Conservation (phyloP, 306 rosid genomes). For the Hippophae tibetana region DNA sequence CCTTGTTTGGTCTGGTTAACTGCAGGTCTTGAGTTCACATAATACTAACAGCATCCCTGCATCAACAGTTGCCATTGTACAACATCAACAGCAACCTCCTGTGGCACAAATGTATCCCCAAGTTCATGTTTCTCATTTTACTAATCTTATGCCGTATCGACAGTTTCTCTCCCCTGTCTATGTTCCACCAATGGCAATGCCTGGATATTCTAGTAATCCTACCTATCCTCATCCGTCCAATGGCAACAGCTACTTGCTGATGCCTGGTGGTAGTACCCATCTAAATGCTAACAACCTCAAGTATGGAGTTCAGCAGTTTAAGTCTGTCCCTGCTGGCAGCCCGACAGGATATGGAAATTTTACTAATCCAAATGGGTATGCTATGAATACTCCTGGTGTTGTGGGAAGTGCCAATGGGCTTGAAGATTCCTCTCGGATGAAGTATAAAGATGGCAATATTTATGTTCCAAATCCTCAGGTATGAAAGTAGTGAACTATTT, state of each 20-base stretch:
- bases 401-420: constrained; percentile 71
- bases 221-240: constrained; percentile 86
- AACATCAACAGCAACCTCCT: constrained; percentile 58
- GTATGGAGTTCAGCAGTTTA: constrained; percentile 90
- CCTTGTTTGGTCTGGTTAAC: constrained; percentile 4
- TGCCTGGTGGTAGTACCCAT: constrained; percentile 92
- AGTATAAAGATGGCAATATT: constrained; percentile 81
- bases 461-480: constrained; percentile 97
- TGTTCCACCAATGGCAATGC: constrained; percentile 97
- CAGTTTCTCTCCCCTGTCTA: constrained; percentile 84
- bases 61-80: constrained; percentile 68
- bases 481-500: not conserved
- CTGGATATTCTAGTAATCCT: constrained; percentile 75
- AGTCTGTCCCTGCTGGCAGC: constrained; percentile 79
- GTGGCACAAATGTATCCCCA: constrained; percentile 96
- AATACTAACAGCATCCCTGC: constrained; percentile 44
- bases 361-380: constrained; percentile 69
- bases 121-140: constrained; percentile 82
- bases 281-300: constrained; percentile 74
- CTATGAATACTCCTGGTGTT: constrained; percentile 75
- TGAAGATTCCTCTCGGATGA: constrained; percentile 86
- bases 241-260: constrained; percentile 79
- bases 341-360: constrained; percentile 82
- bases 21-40: constrained; percentile 60
- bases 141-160: constrained; percentile 86